Base-by-base conservation (phyloP, 2,329 filamentous ascomycete genomes). In the Endoconidiophora polonica region DNA sequence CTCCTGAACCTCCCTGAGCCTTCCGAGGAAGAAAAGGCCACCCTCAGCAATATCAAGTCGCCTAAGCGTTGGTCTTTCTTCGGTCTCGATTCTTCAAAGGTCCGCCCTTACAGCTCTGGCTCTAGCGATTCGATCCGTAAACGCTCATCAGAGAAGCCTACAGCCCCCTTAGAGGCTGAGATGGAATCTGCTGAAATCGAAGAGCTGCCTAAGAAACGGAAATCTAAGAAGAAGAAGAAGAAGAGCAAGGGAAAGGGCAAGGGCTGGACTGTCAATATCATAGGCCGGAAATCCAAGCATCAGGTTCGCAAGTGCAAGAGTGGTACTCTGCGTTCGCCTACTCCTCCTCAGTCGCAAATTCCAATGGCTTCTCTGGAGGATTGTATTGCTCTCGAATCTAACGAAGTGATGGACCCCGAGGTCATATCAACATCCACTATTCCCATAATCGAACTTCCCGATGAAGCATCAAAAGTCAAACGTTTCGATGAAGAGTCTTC, bases 201-300 rank as follows among this genome's bases (percentile, higher is more conserved):
- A 24, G 23, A 44, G 14, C 3, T 22, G 4, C 20, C 20, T 12
- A 22, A 44, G 7, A 68, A 67, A 59, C 87, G 85, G 65, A 83
- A 83, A 61, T 41, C 38, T n/a, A 48, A 43, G 12, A 52, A 48
- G 50, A 56, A 57, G 18, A 55, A 54, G 33, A 66, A 65, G 56
- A 63, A 63, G 44, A 62, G 63, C 50, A 68, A 67, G 60, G 86
- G 85, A 65, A 83, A 84, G 62, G 83, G 90, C 52, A 86, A 84
- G 59, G 73, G 73, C 3, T 83, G 79, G 79, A 76, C 77, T 16
- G 79, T 78, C 29, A 76, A 77, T 2, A 81, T 83, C 51, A 66
- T 86, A 5, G 75, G 76, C 14, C 69, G 74, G 3, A 83, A 79
- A 55, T 66, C 72, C 0, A 81, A 76, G 69, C 14, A 59, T 64